phyloP scores from a whole-genome alignment of 2,329 filamentous ascomycete genomes.

The Colletotrichum limetticola region DNA sequence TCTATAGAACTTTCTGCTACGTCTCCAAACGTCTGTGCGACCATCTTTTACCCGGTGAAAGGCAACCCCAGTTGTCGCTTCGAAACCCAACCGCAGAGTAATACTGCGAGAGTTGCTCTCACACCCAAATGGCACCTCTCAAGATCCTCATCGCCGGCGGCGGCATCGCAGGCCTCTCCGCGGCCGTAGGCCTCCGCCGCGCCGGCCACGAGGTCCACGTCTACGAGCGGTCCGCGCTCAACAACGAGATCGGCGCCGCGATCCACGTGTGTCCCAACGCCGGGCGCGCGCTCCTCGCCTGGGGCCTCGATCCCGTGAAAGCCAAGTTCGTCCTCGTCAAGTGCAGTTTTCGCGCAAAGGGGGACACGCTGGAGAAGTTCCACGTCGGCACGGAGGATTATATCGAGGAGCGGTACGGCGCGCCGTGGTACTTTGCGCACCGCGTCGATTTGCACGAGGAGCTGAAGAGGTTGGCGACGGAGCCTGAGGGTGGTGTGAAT shows the following conservation, averaged over 20 bases:
- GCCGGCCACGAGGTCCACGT: conserved; percentile 46
- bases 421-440: conserved; percentile 48
- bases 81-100: too few species aligned
- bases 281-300: conserved; percentile 46
- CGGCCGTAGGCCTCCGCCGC: conserved; percentile 46
- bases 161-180: conserved; percentile 49
- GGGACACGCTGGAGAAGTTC: conserved; percentile 39
- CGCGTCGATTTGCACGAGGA: conserved; percentile 52
- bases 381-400: conserved; percentile 31
- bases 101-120: neutral
- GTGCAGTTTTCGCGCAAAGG: conserved; percentile 33
- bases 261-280: conserved; percentile 52
- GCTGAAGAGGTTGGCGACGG: conserved; percentile 47
- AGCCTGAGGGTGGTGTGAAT: conserved; percentile 19
- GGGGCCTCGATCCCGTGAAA: conserved; percentile 46
- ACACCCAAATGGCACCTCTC: conserved; percentile 9
- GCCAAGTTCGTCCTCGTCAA: conserved; percentile 40
- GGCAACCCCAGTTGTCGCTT: neutral
- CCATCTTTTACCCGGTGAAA: neutral
- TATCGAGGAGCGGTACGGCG: conserved; percentile 40
- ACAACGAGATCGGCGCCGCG: conserved; percentile 51
- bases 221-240: conserved; percentile 49
- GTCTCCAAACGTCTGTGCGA: neutral
- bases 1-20: neutral
- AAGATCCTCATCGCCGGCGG: conserved; percentile 45